A percentile compares a stretch with the other conserved stretches of the same genome.
Evolutionary conservation across 1,284 basidiomycete species (phyloP).

Genomic region (Cutaneotrichosporon curvatum): DNA sequence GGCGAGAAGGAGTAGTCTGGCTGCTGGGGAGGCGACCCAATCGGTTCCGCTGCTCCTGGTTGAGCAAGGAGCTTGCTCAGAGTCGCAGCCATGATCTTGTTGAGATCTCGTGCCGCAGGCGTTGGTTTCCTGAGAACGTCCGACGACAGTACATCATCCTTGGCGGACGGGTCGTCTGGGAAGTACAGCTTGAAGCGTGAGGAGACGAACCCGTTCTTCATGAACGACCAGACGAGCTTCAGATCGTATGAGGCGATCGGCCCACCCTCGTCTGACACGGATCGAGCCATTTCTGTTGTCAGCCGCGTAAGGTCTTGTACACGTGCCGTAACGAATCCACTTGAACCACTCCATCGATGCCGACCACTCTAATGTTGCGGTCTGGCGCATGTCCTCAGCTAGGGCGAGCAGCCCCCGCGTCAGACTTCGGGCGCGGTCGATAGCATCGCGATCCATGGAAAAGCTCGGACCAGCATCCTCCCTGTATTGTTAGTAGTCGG

Average conservation of each 20-base stretch:
- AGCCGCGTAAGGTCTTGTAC: not conserved
- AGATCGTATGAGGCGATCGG: conserved; percentile 28
- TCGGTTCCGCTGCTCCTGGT: not conserved
- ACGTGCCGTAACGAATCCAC: conserved; percentile 41
- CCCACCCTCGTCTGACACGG: conserved; percentile 6
- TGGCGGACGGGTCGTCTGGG: conserved; percentile 16
- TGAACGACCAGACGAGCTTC: conserved; percentile 40
- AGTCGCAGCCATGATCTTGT: conserved; percentile 8
- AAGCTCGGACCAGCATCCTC: conserved; percentile 1
- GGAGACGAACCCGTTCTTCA: conserved; percentile 32
- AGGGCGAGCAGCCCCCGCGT: conserved; percentile 11
- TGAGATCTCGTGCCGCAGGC: not conserved
- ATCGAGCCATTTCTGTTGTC: conserved; percentile 9
- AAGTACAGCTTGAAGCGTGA: conserved; percentile 29
- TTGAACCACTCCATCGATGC: conserved; percentile 36
- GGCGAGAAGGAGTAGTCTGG: conserved; percentile 1
- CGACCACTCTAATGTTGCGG: conserved; percentile 27
- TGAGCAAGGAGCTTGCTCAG: not conserved
- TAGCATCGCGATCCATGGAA: not conserved
- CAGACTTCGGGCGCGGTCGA: not conserved
- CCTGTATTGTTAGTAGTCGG: not conserved
- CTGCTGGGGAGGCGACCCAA: not conserved
- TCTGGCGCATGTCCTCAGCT: conserved; percentile 29
- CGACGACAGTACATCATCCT: conserved; percentile 1
- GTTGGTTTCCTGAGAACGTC: not conserved